Conservation (phyloP, 345 rosid species). For the Bruguiera sexangula region DNA sequence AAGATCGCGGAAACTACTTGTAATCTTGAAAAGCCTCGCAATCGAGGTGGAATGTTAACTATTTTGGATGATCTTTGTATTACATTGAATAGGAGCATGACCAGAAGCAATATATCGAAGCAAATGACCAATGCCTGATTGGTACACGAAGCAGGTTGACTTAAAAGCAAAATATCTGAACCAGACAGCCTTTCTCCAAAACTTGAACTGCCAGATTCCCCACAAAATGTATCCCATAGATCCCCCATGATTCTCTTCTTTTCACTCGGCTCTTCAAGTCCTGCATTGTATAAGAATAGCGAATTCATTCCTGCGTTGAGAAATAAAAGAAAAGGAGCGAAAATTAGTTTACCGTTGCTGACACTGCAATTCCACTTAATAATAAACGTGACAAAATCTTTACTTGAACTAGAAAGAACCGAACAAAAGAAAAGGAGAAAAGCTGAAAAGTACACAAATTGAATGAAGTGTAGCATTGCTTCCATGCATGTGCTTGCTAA, state of each 20-base stretch:
- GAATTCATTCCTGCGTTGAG: not conserved
- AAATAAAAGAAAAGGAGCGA: not conserved
- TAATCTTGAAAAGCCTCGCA: constrained; percentile 30
- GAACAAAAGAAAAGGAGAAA: not conserved
- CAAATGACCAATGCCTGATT: constrained; percentile 47
- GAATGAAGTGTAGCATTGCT: too few species aligned
- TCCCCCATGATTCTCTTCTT: constrained; percentile 33
- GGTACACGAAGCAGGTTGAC: constrained; percentile 47
- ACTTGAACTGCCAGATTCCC: constrained; percentile 35
- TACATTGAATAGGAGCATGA: constrained; percentile 42
- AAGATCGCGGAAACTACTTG: constrained; percentile 46
- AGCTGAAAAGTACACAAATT: not conserved
- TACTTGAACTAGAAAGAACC: too few species aligned
- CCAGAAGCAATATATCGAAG: constrained; percentile 47
- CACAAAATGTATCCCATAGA: constrained; percentile 58
- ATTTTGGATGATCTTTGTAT: constrained; percentile 39
- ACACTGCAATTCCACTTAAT: too few species aligned
- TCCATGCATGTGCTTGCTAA: too few species aligned
- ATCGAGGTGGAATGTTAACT: constrained; percentile 17
- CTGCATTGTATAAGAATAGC: constrained; percentile 3
- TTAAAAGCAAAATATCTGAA: constrained; percentile 20
- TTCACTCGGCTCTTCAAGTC: not conserved
- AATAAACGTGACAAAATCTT: too few species aligned
- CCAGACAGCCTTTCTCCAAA: constrained; percentile 16
- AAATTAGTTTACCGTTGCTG: too few species aligned